Evolutionary conservation across 441 rosid species (phyloP), one percentile per base, ranked within the genome.

Genomic region (Erodium trifolium): DNA sequence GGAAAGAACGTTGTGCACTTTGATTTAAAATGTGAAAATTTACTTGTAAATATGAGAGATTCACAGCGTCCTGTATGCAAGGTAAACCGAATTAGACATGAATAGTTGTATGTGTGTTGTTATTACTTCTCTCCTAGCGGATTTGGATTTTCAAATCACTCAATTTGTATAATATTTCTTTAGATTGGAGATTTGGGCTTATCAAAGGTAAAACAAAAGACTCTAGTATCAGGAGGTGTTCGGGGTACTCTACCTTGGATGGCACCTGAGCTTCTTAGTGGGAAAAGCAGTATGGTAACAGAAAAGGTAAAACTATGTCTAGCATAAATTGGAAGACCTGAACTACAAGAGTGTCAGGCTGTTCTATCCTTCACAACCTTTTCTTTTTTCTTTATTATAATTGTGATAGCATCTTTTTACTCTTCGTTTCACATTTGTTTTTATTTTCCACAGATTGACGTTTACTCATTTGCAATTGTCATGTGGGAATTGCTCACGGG

Each of bases 181-280:
- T 77, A 94, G 99, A 92, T 94, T 69, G 99, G 98, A 71, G 99
- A 94, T 85, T 80, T 94, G 75, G 99, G 99, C 49, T 79, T 90
- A 71, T 92, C 98, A 7, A 94, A 94, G 90, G 96, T 94, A 76
- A 94, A 87, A 77, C 99, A 92, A 65, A 90, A 94, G 72, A 94
- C 99, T 0, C 72, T 94, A 74, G 99, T 94, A 35, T 94, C 99
- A 0, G 99, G 99, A 67, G 99, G 99, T 79, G 96, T 94, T 70
- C 98, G 98, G 45, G 99, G 99, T 68, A 94, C 99, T 70, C 78
- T 94, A 72, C 99, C 99, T 41, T 94, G 99, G 99, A 95, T 95
- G 98, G 99, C 99, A 68, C 99, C 99, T 63, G 97, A 94, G 87
- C 98, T 94, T 71, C 81, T 94, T 74, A 92, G 99, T 75, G 97